These are phyloP conservation scores for Blastocladiella britannica DNA, from an alignment of 192 early-diverging fungal species.

Conservation along the genomic window DNA sequence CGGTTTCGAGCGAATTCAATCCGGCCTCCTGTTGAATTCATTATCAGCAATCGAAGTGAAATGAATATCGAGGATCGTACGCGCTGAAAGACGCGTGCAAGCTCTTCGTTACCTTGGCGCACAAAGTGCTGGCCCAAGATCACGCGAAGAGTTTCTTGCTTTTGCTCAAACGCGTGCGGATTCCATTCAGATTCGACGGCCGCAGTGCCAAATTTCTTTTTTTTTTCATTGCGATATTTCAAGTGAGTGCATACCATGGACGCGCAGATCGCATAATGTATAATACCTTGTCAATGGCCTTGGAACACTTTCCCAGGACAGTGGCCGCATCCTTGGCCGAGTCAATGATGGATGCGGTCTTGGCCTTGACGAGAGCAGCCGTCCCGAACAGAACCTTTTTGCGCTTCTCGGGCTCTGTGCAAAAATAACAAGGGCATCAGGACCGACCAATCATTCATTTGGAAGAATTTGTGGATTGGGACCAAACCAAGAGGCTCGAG, in stretches of 20 bases:
- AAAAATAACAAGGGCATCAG: too few species aligned
- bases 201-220: constrained; percentile 7
- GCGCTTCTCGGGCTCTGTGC: too few species aligned
- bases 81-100: constrained; percentile 42
- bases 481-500: too few species aligned
- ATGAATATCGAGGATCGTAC: constrained; percentile 9
- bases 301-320: constrained; percentile 40
- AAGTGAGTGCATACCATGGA: constrained; percentile 19
- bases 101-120: constrained; percentile 64
- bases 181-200: constrained; percentile 35
- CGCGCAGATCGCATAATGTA: background rate
- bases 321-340: constrained; percentile 43
- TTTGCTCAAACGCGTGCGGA: constrained; percentile 55
- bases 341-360: constrained; percentile 14
- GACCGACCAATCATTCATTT: too few species aligned
- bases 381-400: too few species aligned
- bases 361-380: background rate
- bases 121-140: constrained; percentile 60
- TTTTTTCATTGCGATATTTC: too few species aligned
- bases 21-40: constrained; percentile 15
- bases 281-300: constrained; percentile 46
- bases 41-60: background rate
- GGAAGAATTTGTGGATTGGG: too few species aligned
- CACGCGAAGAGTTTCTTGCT: constrained; percentile 34
- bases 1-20: constrained; percentile 17